Evolutionary conservation across 2,329 filamentous ascomycete species (phyloP).

Genomic region (Epichloe sp.): DNA sequence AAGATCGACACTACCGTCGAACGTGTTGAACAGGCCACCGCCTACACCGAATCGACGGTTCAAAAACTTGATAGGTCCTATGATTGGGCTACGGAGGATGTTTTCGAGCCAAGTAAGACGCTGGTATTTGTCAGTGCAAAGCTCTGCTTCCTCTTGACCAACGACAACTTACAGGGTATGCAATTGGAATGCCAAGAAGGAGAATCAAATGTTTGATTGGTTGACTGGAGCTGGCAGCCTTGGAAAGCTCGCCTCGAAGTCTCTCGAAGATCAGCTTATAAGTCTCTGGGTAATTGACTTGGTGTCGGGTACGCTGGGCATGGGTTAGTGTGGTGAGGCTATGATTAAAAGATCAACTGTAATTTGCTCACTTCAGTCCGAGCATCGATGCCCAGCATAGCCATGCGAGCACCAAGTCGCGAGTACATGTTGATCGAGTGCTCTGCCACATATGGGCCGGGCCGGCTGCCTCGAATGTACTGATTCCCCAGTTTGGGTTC

Average conservation of each 20-base stretch:
- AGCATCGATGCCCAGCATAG: conserved; percentile 81
- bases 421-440: conserved; percentile 79
- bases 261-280: conserved; percentile 75
- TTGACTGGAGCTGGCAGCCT: conserved; percentile 50
- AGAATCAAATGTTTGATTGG: conserved; percentile 83
- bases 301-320: conserved; percentile 63
- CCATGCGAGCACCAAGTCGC: conserved; percentile 67
- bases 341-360: background rate
- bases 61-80: conserved; percentile 77
- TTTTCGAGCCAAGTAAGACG: conserved; percentile 96
- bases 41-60: conserved; percentile 82
- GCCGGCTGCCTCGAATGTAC: conserved; percentile 65
- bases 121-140: conserved; percentile 20
- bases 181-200: conserved; percentile 75
- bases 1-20: conserved; percentile 86
- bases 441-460: conserved; percentile 82
- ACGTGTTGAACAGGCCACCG: conserved; percentile 81
- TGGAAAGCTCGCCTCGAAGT: conserved; percentile 58
- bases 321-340: background rate
- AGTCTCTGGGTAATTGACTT: conserved; percentile 88
- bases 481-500: conserved; percentile 44
- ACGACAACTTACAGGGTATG: conserved; percentile 51
- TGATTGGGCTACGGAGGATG: conserved; percentile 71
- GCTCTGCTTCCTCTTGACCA: conserved; percentile 7
- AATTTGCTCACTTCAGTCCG: conserved; percentile 56